These are phyloP conservation scores for Yarrowia galli DNA, from an alignment of 1,139 yeast species.

Conservation along the genomic window DNA sequence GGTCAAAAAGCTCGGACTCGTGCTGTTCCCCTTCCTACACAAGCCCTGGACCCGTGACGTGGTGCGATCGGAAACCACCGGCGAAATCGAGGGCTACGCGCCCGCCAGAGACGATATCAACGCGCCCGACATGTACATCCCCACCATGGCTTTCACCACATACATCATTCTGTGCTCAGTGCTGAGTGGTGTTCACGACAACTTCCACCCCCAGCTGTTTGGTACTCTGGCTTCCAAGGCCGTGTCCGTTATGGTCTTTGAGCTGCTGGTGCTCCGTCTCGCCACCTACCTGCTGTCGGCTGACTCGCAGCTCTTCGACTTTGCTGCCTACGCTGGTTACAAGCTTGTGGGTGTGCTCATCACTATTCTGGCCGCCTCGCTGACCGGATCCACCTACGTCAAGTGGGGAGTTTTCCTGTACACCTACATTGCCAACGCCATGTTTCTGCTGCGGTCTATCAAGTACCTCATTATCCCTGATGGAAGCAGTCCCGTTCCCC, in stretches of 20 bases:
- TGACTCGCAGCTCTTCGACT: slow-evolving; percentile 73
- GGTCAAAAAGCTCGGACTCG: slow-evolving; percentile 69
- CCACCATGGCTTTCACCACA: slow-evolving; percentile 76
- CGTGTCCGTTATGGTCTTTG: slow-evolving; percentile 79
- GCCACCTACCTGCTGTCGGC: slow-evolving; percentile 69
- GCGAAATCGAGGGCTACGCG: slow-evolving; percentile 61
- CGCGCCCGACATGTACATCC: slow-evolving; percentile 96
- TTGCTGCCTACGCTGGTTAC: slow-evolving; percentile 91
- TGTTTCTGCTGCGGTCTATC: slow-evolving; percentile 74
- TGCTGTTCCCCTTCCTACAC: slow-evolving; percentile 87
- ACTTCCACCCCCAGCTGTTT: slow-evolving; percentile 90
- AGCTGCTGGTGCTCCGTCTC: slow-evolving; percentile 65
- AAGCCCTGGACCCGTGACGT: slow-evolving; percentile 61
- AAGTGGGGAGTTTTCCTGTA: slow-evolving; percentile 55
- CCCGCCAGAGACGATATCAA: slow-evolving; percentile 84
- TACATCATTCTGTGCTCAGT: slow-evolving; percentile 86
- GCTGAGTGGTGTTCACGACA: slow-evolving; percentile 85
- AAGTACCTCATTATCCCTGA: slow-evolving; percentile 73
- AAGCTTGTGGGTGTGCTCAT: slow-evolving; percentile 74
- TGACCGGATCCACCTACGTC: slow-evolving; percentile 48
- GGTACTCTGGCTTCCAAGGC: slow-evolving; percentile 93
- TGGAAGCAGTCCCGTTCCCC: slow-evolving; percentile 44
- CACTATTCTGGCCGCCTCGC: slow-evolving; percentile 54
- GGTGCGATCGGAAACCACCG: slow-evolving; percentile 50
- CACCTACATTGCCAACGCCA: slow-evolving; percentile 54